phyloP scores from a whole-genome alignment of 2,329 filamentous ascomycete species.

The Fusarium hainanense region DNA sequence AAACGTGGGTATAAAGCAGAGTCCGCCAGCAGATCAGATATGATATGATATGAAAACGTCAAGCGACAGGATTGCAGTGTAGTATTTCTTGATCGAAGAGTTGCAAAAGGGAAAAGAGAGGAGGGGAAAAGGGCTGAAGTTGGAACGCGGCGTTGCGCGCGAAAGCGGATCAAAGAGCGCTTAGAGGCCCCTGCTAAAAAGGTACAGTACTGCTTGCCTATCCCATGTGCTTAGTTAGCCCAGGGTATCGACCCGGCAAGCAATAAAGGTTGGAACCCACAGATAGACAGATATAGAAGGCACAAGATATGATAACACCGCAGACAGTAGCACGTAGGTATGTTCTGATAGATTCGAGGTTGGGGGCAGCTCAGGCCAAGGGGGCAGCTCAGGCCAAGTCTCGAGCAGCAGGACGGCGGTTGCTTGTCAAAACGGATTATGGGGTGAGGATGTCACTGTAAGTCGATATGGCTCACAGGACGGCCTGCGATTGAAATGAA shows the following conservation, averaged over 20 bases:
- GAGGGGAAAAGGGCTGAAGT: constrained; percentile 44
- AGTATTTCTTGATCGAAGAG: constrained; percentile 31
- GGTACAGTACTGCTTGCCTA: constrained; percentile 13
- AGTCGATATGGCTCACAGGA: constrained; percentile 32
- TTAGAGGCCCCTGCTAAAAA: constrained; percentile 43
- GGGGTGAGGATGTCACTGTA: constrained; percentile 21
- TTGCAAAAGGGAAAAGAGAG: constrained; percentile 34
- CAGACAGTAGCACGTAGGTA: constrained; percentile 35
- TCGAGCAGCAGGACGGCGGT: constrained; percentile 3
- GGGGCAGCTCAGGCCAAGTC: neutral
- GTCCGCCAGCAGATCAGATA: constrained; percentile 7
- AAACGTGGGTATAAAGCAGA: neutral
- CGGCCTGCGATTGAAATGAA: constrained; percentile 29
- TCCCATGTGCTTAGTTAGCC: constrained; percentile 21
- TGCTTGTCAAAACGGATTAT: neutral
- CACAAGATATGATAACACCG: constrained; percentile 11
- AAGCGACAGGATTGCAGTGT: constrained; percentile 19
- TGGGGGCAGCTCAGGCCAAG: neutral
- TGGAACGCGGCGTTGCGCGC: constrained; percentile 43
- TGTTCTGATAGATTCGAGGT: constrained; percentile 9
- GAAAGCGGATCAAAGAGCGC: constrained; percentile 44
- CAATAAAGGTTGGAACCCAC: constrained; percentile 26
- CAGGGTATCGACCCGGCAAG: constrained; percentile 24
- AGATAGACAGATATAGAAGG: constrained; percentile 17
- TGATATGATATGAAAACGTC: constrained; percentile 9